Percentiles rank a stretch among this genome's conserved stretches.
Evolutionary conservation across 352 stramenopile genomes (phyloP).

Genomic region (Globisporangium yorkense): DNA sequence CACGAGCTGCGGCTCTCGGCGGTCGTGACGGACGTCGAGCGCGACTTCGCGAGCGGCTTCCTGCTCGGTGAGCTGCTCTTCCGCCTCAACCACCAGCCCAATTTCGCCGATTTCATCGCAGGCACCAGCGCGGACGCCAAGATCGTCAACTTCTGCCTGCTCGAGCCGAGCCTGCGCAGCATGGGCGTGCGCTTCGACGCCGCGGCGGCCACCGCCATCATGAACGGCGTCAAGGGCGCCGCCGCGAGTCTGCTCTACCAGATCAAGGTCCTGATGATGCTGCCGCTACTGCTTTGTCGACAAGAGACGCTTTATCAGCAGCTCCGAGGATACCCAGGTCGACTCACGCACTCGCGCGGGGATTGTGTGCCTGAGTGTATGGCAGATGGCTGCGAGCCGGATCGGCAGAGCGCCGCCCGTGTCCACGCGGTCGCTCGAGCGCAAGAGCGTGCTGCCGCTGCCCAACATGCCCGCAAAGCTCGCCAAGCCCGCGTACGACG

Average conservation of each 20-base stretch:
- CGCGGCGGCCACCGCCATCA: slow-evolving; percentile 68
- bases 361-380: neutral
- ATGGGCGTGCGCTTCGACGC: slow-evolving; percentile 77
- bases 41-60: slow-evolving; percentile 81
- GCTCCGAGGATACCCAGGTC: neutral
- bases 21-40: slow-evolving; percentile 55
- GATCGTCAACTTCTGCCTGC: slow-evolving; percentile 86
- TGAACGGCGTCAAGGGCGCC: slow-evolving; percentile 61
- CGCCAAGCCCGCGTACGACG: slow-evolving; percentile 49
- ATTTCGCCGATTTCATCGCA: slow-evolving; percentile 79
- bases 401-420: slow-evolving; percentile 38
- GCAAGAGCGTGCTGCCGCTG: slow-evolving; percentile 37
- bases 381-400: slow-evolving; percentile 37
- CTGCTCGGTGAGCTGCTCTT: slow-evolving; percentile 81
- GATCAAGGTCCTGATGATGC: slow-evolving; percentile 49
- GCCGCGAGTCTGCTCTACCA: slow-evolving; percentile 82
- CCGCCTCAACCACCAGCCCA: slow-evolving; percentile 86
- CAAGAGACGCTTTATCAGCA: neutral
- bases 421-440: slow-evolving; percentile 46
- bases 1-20: slow-evolving; percentile 70
- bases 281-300: too few relatives aligned
- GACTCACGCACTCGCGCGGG: neutral
- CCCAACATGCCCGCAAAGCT: slow-evolving; percentile 61
- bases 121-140: slow-evolving; percentile 71
- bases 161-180: slow-evolving; percentile 71